phyloP scores from a whole-genome alignment of 2,329 filamentous ascomycete species.

The Akanthomyces muscarius region DNA sequence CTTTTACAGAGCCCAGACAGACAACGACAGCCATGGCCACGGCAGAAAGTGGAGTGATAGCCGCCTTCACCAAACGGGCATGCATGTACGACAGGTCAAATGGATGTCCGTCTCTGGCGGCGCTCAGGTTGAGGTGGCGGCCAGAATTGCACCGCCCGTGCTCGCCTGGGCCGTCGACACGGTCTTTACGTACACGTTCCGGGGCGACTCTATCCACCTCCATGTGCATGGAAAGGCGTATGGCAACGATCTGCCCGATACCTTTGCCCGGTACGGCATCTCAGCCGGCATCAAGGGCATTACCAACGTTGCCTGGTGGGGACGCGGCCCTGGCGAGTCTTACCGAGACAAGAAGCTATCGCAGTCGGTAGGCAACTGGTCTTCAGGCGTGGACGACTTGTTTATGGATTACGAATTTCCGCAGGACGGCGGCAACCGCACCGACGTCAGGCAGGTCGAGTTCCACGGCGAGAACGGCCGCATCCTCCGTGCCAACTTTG shows the following conservation, averaged over 20 bases:
- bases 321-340: conserved; percentile 61
- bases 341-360: conserved; percentile 63
- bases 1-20: conserved; percentile 62
- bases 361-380: conserved; percentile 54
- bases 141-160: conserved; percentile 57
- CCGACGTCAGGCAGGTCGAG: conserved; percentile 58
- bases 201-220: conserved; percentile 44
- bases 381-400: conserved; percentile 44
- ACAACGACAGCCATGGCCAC: conserved; percentile 58
- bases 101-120: conserved; percentile 31
- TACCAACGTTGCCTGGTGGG: conserved; percentile 56
- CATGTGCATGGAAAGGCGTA: conserved; percentile 45
- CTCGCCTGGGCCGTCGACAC: conserved; percentile 57
- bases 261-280: conserved; percentile 61
- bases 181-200: conserved; percentile 53
- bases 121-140: conserved; percentile 42
- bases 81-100: conserved; percentile 36
- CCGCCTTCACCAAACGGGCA: conserved; percentile 43
- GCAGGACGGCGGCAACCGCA: conserved; percentile 63
- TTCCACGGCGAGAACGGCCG: conserved; percentile 33
- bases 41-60: conserved; percentile 54
- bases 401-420: conserved; percentile 63
- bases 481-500: conserved; percentile 43
- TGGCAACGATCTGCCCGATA: conserved; percentile 48
- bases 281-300: conserved; percentile 41